Conservation (phyloP, 2,329 filamentous ascomycete genomes). For the Fusarium cicatricum region DNA sequence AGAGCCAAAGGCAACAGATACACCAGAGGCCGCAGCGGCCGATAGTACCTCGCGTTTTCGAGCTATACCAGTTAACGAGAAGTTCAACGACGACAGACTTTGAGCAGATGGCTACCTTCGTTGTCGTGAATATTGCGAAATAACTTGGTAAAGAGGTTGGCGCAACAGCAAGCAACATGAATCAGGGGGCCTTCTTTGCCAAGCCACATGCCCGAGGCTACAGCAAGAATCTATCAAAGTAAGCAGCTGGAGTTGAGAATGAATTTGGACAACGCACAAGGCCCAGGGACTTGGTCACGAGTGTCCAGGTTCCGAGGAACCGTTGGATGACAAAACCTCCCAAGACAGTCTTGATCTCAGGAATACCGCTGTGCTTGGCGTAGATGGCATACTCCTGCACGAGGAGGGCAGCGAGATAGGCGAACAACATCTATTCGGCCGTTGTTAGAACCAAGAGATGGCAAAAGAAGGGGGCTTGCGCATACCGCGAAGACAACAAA, state of each 20-base stretch:
- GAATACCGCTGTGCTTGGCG: constrained; percentile 94
- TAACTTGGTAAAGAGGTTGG: constrained; percentile 91
- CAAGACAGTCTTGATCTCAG: constrained; percentile 95
- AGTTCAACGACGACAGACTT: neutral
- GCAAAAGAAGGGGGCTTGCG: no score
- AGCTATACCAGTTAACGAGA: constrained; percentile 58
- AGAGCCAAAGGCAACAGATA: constrained; percentile 92
- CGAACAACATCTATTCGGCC: constrained; percentile 72
- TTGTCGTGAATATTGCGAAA: constrained; percentile 83
- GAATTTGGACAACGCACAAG: constrained; percentile 62
- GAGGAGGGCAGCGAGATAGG: constrained; percentile 77
- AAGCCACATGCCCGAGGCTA: constrained; percentile 94
- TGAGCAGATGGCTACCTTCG: constrained; percentile 68
- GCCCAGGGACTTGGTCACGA: constrained; percentile 88
- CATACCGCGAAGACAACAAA: constrained; percentile 85
- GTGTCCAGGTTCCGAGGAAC: constrained; percentile 88
- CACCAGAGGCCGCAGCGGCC: constrained; percentile 89
- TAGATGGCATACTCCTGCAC: constrained; percentile 87
- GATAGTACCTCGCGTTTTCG: constrained; percentile 93
- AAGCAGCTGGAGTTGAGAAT: constrained; percentile 24
- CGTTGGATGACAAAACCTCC: constrained; percentile 91
- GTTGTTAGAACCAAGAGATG: constrained; percentile 33
- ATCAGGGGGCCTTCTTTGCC: constrained; percentile 96
- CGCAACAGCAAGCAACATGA: constrained; percentile 96
- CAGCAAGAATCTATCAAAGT: constrained; percentile 77